Evolutionary conservation across 345 rosid genomes (phyloP).

Genomic region (Eucalyptus erythrocorys): DNA sequence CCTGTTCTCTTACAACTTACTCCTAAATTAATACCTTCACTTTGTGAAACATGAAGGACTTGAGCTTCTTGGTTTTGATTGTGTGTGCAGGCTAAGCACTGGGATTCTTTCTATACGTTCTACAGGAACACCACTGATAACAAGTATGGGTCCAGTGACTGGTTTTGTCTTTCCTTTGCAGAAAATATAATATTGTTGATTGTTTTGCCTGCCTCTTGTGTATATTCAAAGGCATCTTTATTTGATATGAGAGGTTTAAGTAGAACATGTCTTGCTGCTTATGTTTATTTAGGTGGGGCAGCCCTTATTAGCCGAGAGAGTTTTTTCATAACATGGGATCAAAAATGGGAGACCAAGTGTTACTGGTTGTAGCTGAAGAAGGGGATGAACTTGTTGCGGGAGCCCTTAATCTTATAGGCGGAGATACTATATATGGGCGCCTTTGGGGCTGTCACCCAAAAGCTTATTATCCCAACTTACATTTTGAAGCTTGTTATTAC

Average conservation of each 20-base stretch:
- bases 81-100: constrained; percentile 65
- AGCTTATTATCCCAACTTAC: constrained; percentile 77
- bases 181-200: not conserved
- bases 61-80: not conserved
- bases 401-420: constrained; percentile 91
- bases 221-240: not conserved
- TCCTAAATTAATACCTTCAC: not conserved
- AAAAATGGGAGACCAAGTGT: constrained; percentile 65
- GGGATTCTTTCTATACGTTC: constrained; percentile 91
- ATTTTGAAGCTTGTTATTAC: constrained; percentile 97
- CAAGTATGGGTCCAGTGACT: constrained; percentile 40
- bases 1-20: not conserved
- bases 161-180: not conserved
- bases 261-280: not conserved
- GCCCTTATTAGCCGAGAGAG: constrained; percentile 74
- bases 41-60: not conserved
- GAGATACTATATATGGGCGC: constrained; percentile 85
- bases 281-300: constrained; percentile 68
- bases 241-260: not conserved
- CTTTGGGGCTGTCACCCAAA: constrained; percentile 85
- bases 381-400: constrained; percentile 84
- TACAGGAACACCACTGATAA: constrained; percentile 89
- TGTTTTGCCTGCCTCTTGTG: not conserved
- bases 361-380: constrained; percentile 83
- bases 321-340: constrained; percentile 79